Conservation (phyloP, 1,139 yeast genomes). For the Pichia cactophila region DNA sequence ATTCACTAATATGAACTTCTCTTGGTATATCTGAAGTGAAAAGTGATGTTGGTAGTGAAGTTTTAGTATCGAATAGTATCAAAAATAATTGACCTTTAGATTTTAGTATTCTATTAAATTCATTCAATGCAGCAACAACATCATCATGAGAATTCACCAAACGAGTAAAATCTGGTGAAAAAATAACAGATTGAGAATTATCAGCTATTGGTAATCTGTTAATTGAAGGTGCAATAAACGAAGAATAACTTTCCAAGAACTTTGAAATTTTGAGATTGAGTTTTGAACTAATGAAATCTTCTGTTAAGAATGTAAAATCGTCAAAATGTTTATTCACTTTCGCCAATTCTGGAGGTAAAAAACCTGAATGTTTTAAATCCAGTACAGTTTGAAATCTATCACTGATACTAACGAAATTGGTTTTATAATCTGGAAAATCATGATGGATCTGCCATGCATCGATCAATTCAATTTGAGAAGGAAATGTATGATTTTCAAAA, state of each 20-base stretch:
- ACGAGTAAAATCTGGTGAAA: constrained; percentile 21
- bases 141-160: constrained; percentile 14
- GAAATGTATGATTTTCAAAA: constrained; percentile 17
- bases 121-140: constrained; percentile 17
- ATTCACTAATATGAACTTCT: constrained; percentile 7
- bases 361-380: constrained; percentile 21
- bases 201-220: constrained; percentile 21
- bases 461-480: constrained; percentile 23
- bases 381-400: constrained; percentile 18
- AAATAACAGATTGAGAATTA: constrained; percentile 21
- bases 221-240: constrained; percentile 23
- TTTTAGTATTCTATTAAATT: constrained; percentile 24
- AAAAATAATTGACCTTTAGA: constrained; percentile 25
- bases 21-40: not conserved
- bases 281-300: constrained; percentile 16
- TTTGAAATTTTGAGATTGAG: constrained; percentile 17
- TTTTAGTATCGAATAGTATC: constrained; percentile 5
- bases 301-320: constrained; percentile 13
- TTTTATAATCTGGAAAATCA: constrained; percentile 22
- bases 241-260: constrained; percentile 23
- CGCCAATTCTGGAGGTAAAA: constrained; percentile 14
- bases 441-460: constrained; percentile 28
- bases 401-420: constrained; percentile 23
- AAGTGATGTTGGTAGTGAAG: not conserved
- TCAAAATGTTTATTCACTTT: constrained; percentile 19